phyloP scores from a whole-genome alignment of 192 early-diverging fungal genomes.

The Oehlia diaphana region DNA sequence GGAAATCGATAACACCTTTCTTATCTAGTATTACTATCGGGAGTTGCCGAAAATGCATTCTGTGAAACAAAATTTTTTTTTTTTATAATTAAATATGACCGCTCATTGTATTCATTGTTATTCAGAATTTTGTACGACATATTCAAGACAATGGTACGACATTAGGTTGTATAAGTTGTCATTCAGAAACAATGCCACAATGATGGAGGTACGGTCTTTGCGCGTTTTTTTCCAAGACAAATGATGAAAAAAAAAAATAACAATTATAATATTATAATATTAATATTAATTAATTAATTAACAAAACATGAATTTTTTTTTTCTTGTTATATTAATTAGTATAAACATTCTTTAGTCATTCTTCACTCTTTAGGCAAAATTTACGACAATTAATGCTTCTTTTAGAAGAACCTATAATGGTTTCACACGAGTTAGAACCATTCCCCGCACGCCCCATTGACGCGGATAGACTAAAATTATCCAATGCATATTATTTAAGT shows the following conservation, averaged over 20 bases:
- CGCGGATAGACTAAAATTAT: slow-evolving; percentile 6
- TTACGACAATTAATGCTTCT: slow-evolving; percentile 2
- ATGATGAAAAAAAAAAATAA: neutral
- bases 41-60: neutral
- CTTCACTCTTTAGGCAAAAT: slow-evolving; percentile 2
- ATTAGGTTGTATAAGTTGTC: neutral
- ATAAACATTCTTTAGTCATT: neutral
- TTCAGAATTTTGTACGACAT: neutral
- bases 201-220: neutral
- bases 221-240: neutral
- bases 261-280: neutral
- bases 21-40: neutral
- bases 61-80: neutral
- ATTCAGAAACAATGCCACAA: slow-evolving; percentile 6
- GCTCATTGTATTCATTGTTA: slow-evolving; percentile 1
- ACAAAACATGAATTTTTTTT: neutral
- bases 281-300: neutral
- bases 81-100: no score
- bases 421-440: neutral
- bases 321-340: neutral
- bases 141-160: slow-evolving; percentile 7
- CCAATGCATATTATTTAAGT: slow-evolving; percentile 1
- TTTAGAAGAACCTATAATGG: neutral
- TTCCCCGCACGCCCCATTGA: neutral
- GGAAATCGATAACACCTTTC: neutral